Evolutionary conservation across 1,139 yeast genomes (phyloP), one percentile per base, ranked within the genome.

Genomic region (Yamadazyma dendronema): DNA sequence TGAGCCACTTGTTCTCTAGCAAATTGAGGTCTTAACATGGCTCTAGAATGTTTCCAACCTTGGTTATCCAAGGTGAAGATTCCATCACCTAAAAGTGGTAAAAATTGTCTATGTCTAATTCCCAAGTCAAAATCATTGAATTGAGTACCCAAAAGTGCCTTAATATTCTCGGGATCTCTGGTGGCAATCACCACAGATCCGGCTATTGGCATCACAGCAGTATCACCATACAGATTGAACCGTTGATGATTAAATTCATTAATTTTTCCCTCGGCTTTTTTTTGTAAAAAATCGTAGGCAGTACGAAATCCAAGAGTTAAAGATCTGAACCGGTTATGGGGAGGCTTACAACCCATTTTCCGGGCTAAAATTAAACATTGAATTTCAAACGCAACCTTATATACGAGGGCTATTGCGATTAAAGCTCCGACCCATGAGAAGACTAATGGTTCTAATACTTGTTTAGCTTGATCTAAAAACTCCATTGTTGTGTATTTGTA

Each of bases 11-110:
- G 79, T 45, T 74, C 79, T 38, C 77, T 61, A 17, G 74, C 64
- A 54, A 77, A 77, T 52, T 75, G 80, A 1, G 83, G 82, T 39
- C 81, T 62, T 47, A 77, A 65, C 72, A 77, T 58, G 11, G 77
- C 70, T 33, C 82, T 58, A 12, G 79, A 67, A 50, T 75, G 79
- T 48, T 74, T 71, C 82, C 82, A 77, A 2, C 73, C 77, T 25
- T 60, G 67, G n/a, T 78, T 77, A 39, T 72, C 77, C 28, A 73
- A 61, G 1, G 81, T 75, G 58, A 77, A 77, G 42, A 77, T 75
- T 12, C 83, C 82, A 41, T 74, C 73, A 3, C 82, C 82, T 36
- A 77, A 59, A 25, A 74, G 53, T 6, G 78, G 73, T 31, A 46
- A 46, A 49, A 75, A 65, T 28, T 61, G 65, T 11, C 50, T 53